These are phyloP conservation scores for Torrubiella hemipterigena DNA, from an alignment of 2,329 filamentous ascomycete species.

Conservation along the genomic window DNA sequence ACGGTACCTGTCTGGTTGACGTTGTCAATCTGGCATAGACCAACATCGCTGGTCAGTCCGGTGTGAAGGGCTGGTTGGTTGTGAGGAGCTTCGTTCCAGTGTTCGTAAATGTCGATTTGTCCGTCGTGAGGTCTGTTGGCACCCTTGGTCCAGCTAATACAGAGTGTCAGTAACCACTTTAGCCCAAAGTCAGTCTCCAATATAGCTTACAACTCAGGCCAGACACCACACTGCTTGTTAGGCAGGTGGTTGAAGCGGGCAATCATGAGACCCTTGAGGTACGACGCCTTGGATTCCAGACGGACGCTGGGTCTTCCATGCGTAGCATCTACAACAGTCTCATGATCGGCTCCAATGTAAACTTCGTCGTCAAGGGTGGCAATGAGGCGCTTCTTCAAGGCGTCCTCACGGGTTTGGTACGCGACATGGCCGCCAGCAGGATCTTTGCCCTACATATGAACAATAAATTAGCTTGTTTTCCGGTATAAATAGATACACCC, in stretches of 20 bases:
- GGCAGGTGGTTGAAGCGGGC: constrained; percentile 57
- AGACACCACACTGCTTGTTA: constrained; percentile 48
- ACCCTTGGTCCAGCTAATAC: constrained; percentile 31
- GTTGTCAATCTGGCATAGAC: constrained; percentile 16
- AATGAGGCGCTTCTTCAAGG: constrained; percentile 17
- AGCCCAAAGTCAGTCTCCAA: not conserved
- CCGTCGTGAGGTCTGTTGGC: constrained; percentile 44
- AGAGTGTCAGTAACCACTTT: not conserved
- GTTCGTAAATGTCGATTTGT: constrained; percentile 56
- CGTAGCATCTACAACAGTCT: not conserved
- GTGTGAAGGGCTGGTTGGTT: constrained; percentile 50
- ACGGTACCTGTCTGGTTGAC: constrained; percentile 13
- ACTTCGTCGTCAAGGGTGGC: constrained; percentile 14
- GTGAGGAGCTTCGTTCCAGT: constrained; percentile 38
- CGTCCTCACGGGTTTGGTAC: constrained; percentile 24
- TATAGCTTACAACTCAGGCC: constrained; percentile 47
- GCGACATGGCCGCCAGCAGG: constrained; percentile 52
- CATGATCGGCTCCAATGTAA: constrained; percentile 20
- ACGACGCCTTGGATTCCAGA: constrained; percentile 45
- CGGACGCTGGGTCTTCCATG: constrained; percentile 41
- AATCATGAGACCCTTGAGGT: constrained; percentile 52
- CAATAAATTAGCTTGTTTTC: constrained; percentile 4
- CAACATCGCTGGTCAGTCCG: constrained; percentile 12
- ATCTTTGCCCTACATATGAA: constrained; percentile 25
- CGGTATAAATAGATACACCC: not conserved